These are phyloP conservation scores for Backusella westeae DNA, from an alignment of 192 early-diverging fungal species.

Conservation along the genomic window DNA sequence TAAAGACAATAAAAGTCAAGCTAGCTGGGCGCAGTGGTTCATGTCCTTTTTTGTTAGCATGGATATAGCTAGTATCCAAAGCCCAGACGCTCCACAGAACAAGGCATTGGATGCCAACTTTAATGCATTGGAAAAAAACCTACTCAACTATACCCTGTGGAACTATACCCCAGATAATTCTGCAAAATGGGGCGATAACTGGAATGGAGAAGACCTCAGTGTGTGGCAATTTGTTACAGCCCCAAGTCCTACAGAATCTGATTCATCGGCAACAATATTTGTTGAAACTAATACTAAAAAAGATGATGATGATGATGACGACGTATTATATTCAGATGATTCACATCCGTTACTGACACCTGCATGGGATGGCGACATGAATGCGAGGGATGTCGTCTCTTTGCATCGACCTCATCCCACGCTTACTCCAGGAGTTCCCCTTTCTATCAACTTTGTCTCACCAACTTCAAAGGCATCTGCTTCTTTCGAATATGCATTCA, in stretches of 20 bases:
- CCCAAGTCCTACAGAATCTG: neutral
- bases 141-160: constrained; percentile 54
- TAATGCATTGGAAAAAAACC: constrained; percentile 42
- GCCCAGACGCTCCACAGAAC: constrained; percentile 42
- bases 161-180: constrained; percentile 54
- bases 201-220: constrained; percentile 56
- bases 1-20: constrained; percentile 21
- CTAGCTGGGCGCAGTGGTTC: constrained; percentile 15
- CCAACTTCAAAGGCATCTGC: constrained; percentile 8
- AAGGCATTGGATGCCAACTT: constrained; percentile 55
- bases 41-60: constrained; percentile 5
- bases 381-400: constrained; percentile 22
- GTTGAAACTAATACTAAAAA: neutral
- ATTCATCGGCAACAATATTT: neutral
- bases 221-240: constrained; percentile 27
- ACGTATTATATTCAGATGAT: neutral
- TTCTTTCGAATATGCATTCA: constrained; percentile 9
- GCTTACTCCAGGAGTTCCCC: constrained; percentile 17
- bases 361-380: neutral
- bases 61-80: constrained; percentile 2
- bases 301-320: neutral
- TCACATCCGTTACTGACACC: neutral
- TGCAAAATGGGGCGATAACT: constrained; percentile 48
- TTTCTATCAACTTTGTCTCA: constrained; percentile 12
- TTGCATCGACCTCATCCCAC: constrained; percentile 29